phyloP scores from a whole-genome alignment of 352 stramenopile species.

The Globisporangium alternatum region DNA sequence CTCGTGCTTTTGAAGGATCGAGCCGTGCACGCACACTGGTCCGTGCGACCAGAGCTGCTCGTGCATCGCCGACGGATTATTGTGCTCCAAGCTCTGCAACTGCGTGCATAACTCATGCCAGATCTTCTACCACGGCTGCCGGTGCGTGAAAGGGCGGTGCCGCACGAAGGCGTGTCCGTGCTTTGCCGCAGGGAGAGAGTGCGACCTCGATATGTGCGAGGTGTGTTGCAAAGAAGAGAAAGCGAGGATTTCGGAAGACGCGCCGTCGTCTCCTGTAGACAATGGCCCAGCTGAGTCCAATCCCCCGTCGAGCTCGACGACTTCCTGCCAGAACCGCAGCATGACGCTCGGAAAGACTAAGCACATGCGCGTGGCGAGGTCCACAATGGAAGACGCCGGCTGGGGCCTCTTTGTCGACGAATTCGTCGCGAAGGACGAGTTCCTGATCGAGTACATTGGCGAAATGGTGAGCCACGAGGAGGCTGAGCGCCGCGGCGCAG shows the following conservation, averaged over 20 bases:
- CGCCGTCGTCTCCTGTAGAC: background rate
- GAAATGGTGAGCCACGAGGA: slow-evolving; percentile 92
- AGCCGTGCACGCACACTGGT: slow-evolving; percentile 83
- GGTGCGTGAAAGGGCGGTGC: slow-evolving; percentile 81
- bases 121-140: slow-evolving; percentile 89
- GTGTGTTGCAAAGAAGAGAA: slow-evolving; percentile 69
- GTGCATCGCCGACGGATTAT: slow-evolving; percentile 83
- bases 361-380: slow-evolving; percentile 76
- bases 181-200: slow-evolving; percentile 89
- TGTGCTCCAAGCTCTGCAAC: slow-evolving; percentile 92
- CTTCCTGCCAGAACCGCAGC: slow-evolving; percentile 69
- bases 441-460: slow-evolving; percentile 94
- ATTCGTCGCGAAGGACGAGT: slow-evolving; percentile 89
- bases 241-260: slow-evolving; percentile 13
- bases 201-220: slow-evolving; percentile 91
- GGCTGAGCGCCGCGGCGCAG: slow-evolving; percentile 80
- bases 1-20: slow-evolving; percentile 39
- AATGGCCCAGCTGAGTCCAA: background rate
- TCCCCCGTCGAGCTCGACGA: background rate
- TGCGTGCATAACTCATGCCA: slow-evolving; percentile 75
- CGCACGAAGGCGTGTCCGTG: slow-evolving; percentile 88
- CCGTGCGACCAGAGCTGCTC: slow-evolving; percentile 85
- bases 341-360: slow-evolving; percentile 52
- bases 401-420: slow-evolving; percentile 92
- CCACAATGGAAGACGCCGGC: slow-evolving; percentile 71